A percentile compares a stretch with the other conserved stretches of the same genome.
phyloP scores from a whole-genome alignment of 805 yeast genomes.

The Naumovozyma baii region DNA sequence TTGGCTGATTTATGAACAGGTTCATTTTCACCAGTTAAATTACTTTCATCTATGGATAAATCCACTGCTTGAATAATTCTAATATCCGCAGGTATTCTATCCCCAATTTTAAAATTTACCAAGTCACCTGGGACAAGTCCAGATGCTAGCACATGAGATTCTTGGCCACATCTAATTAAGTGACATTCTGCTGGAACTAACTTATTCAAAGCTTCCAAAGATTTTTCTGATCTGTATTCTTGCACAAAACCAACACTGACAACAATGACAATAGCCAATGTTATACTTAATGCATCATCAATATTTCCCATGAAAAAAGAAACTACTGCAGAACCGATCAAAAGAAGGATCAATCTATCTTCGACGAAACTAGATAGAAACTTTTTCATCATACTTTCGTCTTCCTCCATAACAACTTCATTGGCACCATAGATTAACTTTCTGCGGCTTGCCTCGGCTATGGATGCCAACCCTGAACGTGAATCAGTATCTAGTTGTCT shows the following conservation, averaged over 20 bases:
- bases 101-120: slow-evolving; percentile 85
- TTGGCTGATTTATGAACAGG: slow-evolving; percentile 66
- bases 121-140: slow-evolving; percentile 92
- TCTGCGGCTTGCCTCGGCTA: slow-evolving; percentile 63
- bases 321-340: slow-evolving; percentile 82
- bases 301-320: slow-evolving; percentile 90
- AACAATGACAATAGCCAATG: slow-evolving; percentile 85
- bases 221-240: slow-evolving; percentile 91
- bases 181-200: slow-evolving; percentile 97
- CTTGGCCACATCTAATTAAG: slow-evolving; percentile 69
- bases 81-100: slow-evolving; percentile 91
- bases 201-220: slow-evolving; percentile 83
- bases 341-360: slow-evolving; percentile 79
- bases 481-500: slow-evolving; percentile 52
- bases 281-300: slow-evolving; percentile 91
- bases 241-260: slow-evolving; percentile 96
- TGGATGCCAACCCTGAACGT: slow-evolving; percentile 50
- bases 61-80: slow-evolving; percentile 72
- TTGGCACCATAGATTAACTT: slow-evolving; percentile 71
- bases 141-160: slow-evolving; percentile 76
- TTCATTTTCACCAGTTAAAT: slow-evolving; percentile 87
- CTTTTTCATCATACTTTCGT: slow-evolving; percentile 58
- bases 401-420: slow-evolving; percentile 68
- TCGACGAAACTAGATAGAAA: slow-evolving; percentile 75
- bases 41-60: slow-evolving; percentile 82